Conservation (phyloP, 768 basidiomycete species). For the Boletus pseudopeckii region DNA sequence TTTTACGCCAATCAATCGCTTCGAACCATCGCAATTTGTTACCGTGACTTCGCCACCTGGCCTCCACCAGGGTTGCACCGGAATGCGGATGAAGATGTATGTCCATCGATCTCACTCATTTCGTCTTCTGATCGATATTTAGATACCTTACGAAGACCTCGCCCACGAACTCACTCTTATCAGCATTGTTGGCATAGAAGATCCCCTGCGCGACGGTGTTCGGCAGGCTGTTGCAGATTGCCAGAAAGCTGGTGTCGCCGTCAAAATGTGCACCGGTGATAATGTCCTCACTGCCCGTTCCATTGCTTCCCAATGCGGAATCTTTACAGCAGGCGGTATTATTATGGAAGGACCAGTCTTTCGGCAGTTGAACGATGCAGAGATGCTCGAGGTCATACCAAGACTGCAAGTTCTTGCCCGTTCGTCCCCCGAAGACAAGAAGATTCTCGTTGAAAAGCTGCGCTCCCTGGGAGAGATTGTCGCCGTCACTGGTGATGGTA, state of each 20-base stretch:
- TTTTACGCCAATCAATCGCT: constrained; percentile 97
- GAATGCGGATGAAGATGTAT: constrained; percentile 52
- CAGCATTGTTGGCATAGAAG: constrained; percentile 92
- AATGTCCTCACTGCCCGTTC: constrained; percentile 95
- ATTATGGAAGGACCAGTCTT: constrained; percentile 99
- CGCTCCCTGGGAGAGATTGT: constrained; percentile 86
- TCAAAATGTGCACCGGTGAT: constrained; percentile 99
- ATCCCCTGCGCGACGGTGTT: constrained; percentile 90
- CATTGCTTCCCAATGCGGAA: constrained; percentile 94
- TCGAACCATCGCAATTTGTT: constrained; percentile 92
- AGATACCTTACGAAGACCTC: constrained; percentile 71
- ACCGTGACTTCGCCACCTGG: constrained; percentile 84
- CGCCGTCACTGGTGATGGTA: constrained; percentile 96
- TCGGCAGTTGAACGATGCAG: constrained; percentile 64
- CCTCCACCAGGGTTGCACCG: constrained; percentile 55
- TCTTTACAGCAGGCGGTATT: constrained; percentile 88
- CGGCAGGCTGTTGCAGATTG: constrained; percentile 86
- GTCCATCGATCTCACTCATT: constrained; percentile 10
- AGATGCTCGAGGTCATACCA: constrained; percentile 82
- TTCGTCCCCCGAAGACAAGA: constrained; percentile 97
- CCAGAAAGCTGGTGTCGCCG: constrained; percentile 80
- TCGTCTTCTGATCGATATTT: constrained; percentile 12
- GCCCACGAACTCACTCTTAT: constrained; percentile 77
- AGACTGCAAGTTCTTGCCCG: constrained; percentile 95
- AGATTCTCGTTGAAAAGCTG: constrained; percentile 84